phyloP scores from a whole-genome alignment of 208 protist species.

The Lotmaria passim region DNA sequence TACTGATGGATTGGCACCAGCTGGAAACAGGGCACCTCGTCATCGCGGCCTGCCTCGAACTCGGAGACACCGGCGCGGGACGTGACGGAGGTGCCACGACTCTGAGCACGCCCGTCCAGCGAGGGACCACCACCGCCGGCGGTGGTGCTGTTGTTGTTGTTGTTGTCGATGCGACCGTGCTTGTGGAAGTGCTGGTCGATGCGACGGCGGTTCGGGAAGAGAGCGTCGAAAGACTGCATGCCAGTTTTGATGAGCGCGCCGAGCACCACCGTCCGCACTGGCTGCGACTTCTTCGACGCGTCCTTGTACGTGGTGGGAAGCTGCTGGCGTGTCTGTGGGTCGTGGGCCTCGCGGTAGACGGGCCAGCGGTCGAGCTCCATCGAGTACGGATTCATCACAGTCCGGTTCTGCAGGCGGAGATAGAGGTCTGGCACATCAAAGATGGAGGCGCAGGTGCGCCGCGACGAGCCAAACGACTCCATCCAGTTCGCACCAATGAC shows the following conservation, averaged over 20 bases:
- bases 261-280: conserved; percentile 59
- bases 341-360: conserved; percentile 41
- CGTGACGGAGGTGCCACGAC: conserved; percentile 5
- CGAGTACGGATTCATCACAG: conserved; percentile 58
- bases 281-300: conserved; percentile 25
- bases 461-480: conserved; percentile 50
- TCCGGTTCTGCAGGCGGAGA: conserved; percentile 77
- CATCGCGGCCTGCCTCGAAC: conserved; percentile 21
- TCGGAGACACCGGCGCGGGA: conserved; percentile 22
- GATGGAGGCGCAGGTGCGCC: conserved; percentile 32
- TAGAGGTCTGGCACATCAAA: conserved; percentile 77
- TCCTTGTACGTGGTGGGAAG: conserved; percentile 31
- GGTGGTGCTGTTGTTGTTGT: too few relatives aligned
- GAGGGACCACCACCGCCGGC: not conserved
- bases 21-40: conserved; percentile 57
- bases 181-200: conserved; percentile 44
- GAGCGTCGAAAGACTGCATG: conserved; percentile 37
- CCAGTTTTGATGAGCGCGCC: conserved; percentile 58
- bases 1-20: conserved; percentile 63
- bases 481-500: conserved; percentile 65
- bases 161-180: conserved; percentile 38
- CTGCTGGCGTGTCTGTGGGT: conserved; percentile 9
- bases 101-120: not conserved
- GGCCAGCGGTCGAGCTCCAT: conserved; percentile 82
- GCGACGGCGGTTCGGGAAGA: conserved; percentile 48